These are phyloP conservation scores for Neoscytalidium dimidiatum DNA, from an alignment of 2,329 filamentous ascomycete genomes.

Conservation along the genomic window DNA sequence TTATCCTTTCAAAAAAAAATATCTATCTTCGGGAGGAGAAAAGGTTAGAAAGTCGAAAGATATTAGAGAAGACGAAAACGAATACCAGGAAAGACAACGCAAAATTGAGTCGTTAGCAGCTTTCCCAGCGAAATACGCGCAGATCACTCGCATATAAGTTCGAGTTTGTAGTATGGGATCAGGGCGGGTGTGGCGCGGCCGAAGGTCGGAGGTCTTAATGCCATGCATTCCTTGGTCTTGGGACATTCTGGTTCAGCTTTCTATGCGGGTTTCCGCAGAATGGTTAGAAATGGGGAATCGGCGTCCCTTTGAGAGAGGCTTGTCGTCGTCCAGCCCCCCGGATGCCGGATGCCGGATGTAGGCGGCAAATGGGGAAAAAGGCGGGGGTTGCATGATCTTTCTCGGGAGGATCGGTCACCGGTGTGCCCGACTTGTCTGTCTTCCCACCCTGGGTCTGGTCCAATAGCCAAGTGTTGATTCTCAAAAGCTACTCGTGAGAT, in stretches of 20 bases:
- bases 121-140: background rate
- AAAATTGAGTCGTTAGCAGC: background rate
- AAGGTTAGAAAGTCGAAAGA: background rate
- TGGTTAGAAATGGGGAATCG: too few relatives aligned
- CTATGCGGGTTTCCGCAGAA: too few relatives aligned
- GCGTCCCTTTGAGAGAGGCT: background rate
- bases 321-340: background rate
- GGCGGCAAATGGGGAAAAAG: constrained; percentile 6
- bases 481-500: too few relatives aligned
- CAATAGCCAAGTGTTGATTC: too few relatives aligned
- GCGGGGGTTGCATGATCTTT: background rate
- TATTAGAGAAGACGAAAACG: background rate
- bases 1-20: too few relatives aligned
- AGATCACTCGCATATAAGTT: too few relatives aligned
- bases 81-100: background rate
- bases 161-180: too few relatives aligned
- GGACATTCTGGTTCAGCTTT: too few relatives aligned
- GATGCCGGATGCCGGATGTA: background rate
- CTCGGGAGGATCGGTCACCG: background rate
- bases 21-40: background rate
- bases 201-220: too few relatives aligned
- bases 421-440: background rate
- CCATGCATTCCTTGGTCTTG: too few relatives aligned
- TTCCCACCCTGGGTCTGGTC: background rate
- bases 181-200: background rate